Evolutionary conservation across 2,329 filamentous ascomycete species (phyloP).

Genomic region (Albophoma yamanashiensis): DNA sequence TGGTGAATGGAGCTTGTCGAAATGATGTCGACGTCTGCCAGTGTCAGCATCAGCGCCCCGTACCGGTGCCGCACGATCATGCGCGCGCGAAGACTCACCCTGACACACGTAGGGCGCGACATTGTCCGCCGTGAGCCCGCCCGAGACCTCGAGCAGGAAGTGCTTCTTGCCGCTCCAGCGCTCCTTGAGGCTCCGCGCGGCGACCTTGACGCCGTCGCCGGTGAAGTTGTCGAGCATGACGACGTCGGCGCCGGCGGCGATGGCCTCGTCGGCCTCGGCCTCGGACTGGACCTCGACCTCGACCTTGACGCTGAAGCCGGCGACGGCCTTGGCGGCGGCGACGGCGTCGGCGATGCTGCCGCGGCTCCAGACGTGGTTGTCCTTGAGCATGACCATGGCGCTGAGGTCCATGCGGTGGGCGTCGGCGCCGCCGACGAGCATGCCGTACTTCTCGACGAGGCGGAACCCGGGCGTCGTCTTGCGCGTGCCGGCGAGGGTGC

Average conservation of each 20-base stretch:
- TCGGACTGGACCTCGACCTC: constrained; percentile 92
- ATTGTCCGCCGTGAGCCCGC: constrained; percentile 78
- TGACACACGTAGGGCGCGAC: constrained; percentile 70
- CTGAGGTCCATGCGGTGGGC: constrained; percentile 83
- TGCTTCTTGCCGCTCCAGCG: constrained; percentile 64
- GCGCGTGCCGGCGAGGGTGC: constrained; percentile 82
- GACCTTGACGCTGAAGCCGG: constrained; percentile 85
- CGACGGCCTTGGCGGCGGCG: constrained; percentile 68
- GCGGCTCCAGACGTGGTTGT: constrained; percentile 94
- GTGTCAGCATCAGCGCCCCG: background rate
- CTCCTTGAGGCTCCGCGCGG: constrained; percentile 66
- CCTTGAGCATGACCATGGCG: constrained; percentile 97
- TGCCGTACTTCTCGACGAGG: constrained; percentile 95
- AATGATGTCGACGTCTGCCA: constrained; percentile 81
- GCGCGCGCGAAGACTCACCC: constrained; percentile 32
- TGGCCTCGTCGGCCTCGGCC: constrained; percentile 82
- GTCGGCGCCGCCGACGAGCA: constrained; percentile 89
- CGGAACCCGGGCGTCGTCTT: constrained; percentile 97
- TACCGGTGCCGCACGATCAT: no score
- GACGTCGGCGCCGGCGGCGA: constrained; percentile 82
- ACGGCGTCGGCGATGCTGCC: constrained; percentile 82
- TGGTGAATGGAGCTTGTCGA: constrained; percentile 97
- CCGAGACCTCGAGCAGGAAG: constrained; percentile 85
- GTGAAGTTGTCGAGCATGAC: constrained; percentile 98
- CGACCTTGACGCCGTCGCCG: constrained; percentile 63